Percentiles rank a stretch among this genome's conserved stretches.
phyloP scores from a whole-genome alignment of 2,329 filamentous ascomycete genomes.

The Neofusicoccum ribis region DNA sequence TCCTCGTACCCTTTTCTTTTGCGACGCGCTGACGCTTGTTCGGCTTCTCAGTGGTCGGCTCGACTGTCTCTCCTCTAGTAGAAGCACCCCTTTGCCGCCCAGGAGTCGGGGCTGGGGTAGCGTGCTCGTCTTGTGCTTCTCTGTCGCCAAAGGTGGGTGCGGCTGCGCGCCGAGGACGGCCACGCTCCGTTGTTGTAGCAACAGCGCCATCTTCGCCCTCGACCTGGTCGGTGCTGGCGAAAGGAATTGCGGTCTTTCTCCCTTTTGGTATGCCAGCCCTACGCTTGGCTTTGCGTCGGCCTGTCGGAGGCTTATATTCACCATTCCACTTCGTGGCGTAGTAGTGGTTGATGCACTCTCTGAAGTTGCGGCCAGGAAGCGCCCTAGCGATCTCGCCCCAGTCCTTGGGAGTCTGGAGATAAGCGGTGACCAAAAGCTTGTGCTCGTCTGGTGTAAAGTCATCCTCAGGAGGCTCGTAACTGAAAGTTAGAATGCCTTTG shows the following conservation, averaged over 20 bases:
- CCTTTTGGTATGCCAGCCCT: conserved; percentile 10
- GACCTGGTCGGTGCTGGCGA: conserved; percentile 49
- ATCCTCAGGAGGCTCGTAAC: conserved; percentile 70
- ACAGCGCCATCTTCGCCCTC: conserved; percentile 39
- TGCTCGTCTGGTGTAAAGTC: conserved; percentile 74
- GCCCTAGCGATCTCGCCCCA: conserved; percentile 75
- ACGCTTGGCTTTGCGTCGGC: conserved; percentile 11
- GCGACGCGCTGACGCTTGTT: conserved; percentile 38
- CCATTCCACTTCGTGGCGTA: conserved; percentile 76
- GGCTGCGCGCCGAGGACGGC: conserved; percentile 52
- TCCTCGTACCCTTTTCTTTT: conserved; percentile 33
- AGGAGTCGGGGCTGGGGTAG: conserved; percentile 57
- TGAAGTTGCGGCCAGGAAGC: conserved; percentile 68
- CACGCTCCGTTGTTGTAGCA: conserved; percentile 47
- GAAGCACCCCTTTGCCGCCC: conserved; percentile 51
- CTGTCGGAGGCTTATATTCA: conserved; percentile 62
- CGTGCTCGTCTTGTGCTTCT: conserved; percentile 54
- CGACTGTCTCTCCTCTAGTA: conserved; percentile 8
- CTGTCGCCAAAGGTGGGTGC: conserved; percentile 73
- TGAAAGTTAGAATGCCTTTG: conserved; percentile 68
- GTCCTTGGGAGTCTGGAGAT: conserved; percentile 73
- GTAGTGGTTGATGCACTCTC: conserved; percentile 82
- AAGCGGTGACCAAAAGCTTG: conserved; percentile 70
- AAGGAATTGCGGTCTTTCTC: conserved; percentile 4
- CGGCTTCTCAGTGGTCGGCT: conserved; percentile 32